These are phyloP conservation scores for Gyrodon lividus DNA, from an alignment of 768 basidiomycete genomes.

Conservation along the genomic window DNA sequence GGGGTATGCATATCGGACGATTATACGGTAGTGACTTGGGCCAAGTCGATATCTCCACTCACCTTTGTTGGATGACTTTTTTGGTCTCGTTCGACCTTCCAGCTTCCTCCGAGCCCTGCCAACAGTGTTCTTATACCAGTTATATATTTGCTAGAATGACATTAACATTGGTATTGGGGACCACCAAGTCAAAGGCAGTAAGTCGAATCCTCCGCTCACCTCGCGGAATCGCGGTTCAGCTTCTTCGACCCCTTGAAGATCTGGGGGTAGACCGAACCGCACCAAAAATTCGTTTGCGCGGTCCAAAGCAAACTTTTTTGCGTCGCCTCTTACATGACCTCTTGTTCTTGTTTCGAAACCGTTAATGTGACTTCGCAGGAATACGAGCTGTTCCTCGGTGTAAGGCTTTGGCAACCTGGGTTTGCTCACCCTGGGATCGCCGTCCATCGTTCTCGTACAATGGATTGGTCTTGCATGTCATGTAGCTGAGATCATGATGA, in stretches of 20 bases:
- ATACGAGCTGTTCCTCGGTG: conserved; percentile 60
- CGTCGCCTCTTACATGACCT: conserved; percentile 62
- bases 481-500: too few relatives aligned
- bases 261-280: conserved; percentile 56
- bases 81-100: conserved; percentile 52
- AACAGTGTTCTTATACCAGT: conserved; percentile 73
- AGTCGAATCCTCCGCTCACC: conserved; percentile 32
- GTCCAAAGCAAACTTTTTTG: conserved; percentile 67
- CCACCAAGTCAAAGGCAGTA: conserved; percentile 1
- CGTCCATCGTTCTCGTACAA: conserved; percentile 33
- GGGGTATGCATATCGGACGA: background rate
- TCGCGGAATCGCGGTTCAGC: conserved; percentile 61
- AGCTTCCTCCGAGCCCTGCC: conserved; percentile 58
- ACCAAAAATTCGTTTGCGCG: conserved; percentile 59
- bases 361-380: conserved; percentile 49
- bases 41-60: conserved; percentile 8
- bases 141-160: conserved; percentile 58
- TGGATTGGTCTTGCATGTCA: too few relatives aligned
- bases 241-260: conserved; percentile 55
- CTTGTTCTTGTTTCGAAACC: conserved; percentile 62
- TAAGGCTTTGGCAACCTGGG: conserved; percentile 64
- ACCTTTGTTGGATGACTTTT: conserved; percentile 54
- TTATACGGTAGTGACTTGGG: background rate
- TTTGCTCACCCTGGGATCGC: conserved; percentile 65
- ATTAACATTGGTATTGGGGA: conserved; percentile 9